Conservation (phyloP, 768 basidiomycete genomes). For the Termitomyces titanicus region DNA sequence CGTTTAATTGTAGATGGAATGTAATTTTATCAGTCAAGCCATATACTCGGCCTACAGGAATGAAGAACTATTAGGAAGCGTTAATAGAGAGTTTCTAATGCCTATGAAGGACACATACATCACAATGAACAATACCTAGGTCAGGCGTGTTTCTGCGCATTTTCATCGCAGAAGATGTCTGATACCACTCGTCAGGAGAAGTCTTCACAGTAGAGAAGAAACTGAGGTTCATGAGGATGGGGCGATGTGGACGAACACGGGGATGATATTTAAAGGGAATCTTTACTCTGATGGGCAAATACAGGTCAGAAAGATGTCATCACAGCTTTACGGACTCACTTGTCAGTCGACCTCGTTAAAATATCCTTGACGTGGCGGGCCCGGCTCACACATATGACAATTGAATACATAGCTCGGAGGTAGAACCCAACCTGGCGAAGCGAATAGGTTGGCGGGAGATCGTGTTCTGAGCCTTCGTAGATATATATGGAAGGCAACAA, state of each 20-base stretch:
- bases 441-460: conserved; percentile 50
- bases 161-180: conserved; percentile 19
- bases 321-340: conserved; percentile 26
- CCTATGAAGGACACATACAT: not conserved
- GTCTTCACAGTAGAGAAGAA: conserved; percentile 59
- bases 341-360: conserved; percentile 42
- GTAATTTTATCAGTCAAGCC: conserved; percentile 54
- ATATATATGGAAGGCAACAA: conserved; percentile 44
- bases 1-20: conserved; percentile 62
- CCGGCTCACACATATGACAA: conserved; percentile 40
- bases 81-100: not conserved
- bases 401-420: conserved; percentile 39
- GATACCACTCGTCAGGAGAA: conserved; percentile 66
- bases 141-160: not conserved
- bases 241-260: conserved; percentile 48
- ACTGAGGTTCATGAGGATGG: conserved; percentile 42
- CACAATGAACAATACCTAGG: not conserved
- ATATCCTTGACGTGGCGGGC: conserved; percentile 36
- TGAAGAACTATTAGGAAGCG: conserved; percentile 44
- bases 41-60: conserved; percentile 54
- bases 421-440: conserved; percentile 28
- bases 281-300: conserved; percentile 31
- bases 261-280: conserved; percentile 52
- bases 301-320: not conserved
- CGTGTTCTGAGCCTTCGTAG: conserved; percentile 26